Conservation (phyloP, 192 early-diverging fungal species). For the Entomortierella chlamydospora region DNA sequence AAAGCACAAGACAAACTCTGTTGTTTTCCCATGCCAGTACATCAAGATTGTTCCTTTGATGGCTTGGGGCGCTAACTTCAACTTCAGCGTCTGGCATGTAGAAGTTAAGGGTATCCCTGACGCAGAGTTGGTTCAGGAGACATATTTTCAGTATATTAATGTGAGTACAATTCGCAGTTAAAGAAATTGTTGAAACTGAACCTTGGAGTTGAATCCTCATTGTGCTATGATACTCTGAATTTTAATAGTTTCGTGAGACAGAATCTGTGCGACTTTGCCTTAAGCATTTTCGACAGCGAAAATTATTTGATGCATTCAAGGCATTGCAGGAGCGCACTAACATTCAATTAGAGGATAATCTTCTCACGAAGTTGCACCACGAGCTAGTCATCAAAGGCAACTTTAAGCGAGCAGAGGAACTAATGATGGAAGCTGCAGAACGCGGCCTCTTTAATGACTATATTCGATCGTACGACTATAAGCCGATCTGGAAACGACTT, state of each 20-base stretch:
- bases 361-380: conserved; percentile 81
- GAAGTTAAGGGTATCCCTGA: conserved; percentile 86
- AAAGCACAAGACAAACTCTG: conserved; percentile 76
- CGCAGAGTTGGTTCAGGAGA: conserved; percentile 73
- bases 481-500: conserved; percentile 60
- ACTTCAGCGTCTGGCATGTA: conserved; percentile 96
- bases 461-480: conserved; percentile 75
- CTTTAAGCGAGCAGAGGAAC: conserved; percentile 77
- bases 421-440: conserved; percentile 71
- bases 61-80: conserved; percentile 94
- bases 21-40: conserved; percentile 92
- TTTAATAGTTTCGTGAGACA: conserved; percentile 81
- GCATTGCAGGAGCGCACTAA: conserved; percentile 71
- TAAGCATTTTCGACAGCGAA: conserved; percentile 89
- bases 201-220: not conserved
- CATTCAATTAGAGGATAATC: conserved; percentile 80
- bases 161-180: too few species aligned
- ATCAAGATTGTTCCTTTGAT: conserved; percentile 94
- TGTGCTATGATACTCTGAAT: too few species aligned
- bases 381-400: conserved; percentile 77
- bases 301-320: conserved; percentile 78
- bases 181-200: too few species aligned
- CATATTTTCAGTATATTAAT: conserved; percentile 70
- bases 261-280: conserved; percentile 88
- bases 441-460: conserved; percentile 80